These are phyloP conservation scores for Setaria viridis DNA, from an alignment of 202 grass and related monocot species.

Conservation along the genomic window DNA sequence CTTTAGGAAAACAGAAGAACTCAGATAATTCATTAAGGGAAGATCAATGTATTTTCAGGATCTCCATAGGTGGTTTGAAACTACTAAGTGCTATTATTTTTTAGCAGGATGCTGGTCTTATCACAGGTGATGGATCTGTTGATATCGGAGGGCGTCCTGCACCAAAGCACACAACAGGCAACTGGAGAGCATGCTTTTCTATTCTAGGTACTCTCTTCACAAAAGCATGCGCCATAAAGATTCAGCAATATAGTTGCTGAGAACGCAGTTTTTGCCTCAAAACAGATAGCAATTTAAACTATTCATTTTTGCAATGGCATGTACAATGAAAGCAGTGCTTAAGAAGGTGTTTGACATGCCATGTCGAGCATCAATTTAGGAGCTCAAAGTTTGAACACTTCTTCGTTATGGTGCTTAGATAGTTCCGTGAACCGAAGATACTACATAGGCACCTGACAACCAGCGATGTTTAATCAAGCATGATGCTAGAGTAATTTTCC, in stretches of 20 bases:
- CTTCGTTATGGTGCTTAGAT: not conserved
- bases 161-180: conserved; percentile 51
- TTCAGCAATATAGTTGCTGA: conserved; percentile 7
- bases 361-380: not conserved
- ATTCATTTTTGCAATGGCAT: conserved; percentile 6
- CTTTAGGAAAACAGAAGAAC: not conserved
- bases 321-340: not conserved
- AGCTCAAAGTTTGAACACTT: not conserved
- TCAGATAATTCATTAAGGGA: not conserved
- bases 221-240: not conserved
- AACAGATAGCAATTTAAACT: not conserved
- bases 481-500: too few relatives aligned
- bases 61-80: not conserved
- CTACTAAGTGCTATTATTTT: conserved; percentile 27
- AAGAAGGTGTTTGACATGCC: not conserved
- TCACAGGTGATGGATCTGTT: conserved; percentile 70
- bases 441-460: not conserved
- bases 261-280: not conserved
- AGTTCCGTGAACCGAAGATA: not conserved
- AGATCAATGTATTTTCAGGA: not conserved
- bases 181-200: conserved; percentile 68
- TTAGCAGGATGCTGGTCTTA: conserved; percentile 49
- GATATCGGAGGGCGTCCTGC: conserved; percentile 55
- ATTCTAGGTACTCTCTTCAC: conserved; percentile 59
- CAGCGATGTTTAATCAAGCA: not conserved